These are phyloP conservation scores for Bacidia gigantensis DNA, from an alignment of 495 filamentous ascomycete species.

Conservation along the genomic window DNA sequence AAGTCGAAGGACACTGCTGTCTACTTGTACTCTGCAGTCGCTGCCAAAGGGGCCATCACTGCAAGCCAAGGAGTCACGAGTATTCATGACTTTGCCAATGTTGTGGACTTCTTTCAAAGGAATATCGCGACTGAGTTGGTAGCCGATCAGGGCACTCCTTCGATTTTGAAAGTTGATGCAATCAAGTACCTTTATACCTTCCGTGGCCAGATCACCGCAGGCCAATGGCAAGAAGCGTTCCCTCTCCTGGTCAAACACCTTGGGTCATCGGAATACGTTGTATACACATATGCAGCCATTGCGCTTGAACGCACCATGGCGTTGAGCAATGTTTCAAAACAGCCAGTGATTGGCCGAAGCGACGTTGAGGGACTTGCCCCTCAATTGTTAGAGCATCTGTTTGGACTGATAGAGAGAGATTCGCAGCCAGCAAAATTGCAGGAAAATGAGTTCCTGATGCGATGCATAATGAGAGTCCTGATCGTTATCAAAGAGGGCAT, in stretches of 20 bases:
- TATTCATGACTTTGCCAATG: constrained; percentile 70
- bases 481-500: constrained; percentile 78
- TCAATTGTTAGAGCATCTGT: constrained; percentile 82
- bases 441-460: constrained; percentile 98
- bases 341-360: constrained; percentile 57
- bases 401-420: constrained; percentile 73
- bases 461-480: constrained; percentile 91
- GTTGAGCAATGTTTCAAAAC: constrained; percentile 55
- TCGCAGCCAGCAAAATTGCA: constrained; percentile 79
- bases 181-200: constrained; percentile 96
- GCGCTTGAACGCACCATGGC: constrained; percentile 80
- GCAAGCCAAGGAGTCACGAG: constrained; percentile 73
- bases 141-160: constrained; percentile 47
- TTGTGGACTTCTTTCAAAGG: constrained; percentile 84
- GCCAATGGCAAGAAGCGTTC: constrained; percentile 78
- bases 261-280: constrained; percentile 75
- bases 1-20: constrained; percentile 94
- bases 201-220: constrained; percentile 74
- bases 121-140: constrained; percentile 77
- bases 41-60: constrained; percentile 77
- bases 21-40: constrained; percentile 87
- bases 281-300: constrained; percentile 94
- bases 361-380: constrained; percentile 69
- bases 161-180: constrained; percentile 89
- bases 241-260: constrained; percentile 83